Base-by-base conservation (phyloP, 1,284 basidiomycete genomes). In the Cystobasidium slooffiae region DNA sequence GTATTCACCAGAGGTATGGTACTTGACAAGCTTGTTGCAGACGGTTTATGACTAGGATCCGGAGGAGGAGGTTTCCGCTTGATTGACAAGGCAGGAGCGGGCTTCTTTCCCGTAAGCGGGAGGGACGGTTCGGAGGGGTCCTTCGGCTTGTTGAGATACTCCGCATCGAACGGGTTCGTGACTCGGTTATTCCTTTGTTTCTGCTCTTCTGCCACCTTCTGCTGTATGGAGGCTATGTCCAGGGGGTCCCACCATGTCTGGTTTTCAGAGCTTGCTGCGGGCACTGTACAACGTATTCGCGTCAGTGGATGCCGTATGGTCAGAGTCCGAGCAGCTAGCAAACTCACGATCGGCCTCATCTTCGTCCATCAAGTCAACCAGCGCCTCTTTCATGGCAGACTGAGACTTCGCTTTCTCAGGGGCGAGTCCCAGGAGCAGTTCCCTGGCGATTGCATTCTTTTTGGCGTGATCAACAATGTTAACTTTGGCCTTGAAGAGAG, bases 241-340 rank as follows among this genome's bases (percentile, higher is more conserved):
- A 69, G 62, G 12, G 62, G 41, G 14, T 70, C 24, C 75, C 75
- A 75, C 75, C 75, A 75, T 5, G 72, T 16, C 4, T 51, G 43
- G 4, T 51, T 22, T 9, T 72, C 75, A 6, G 31, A 44, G 52
- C 75, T 75, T 10, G 75, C 69, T 14, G 10, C 63, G 5, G 68
- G 63, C 44, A 59, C 74, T 75, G 24, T 47, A n/a, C 12, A 44
- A 49, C 18, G 44, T 37, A 51, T 31, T 1, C 20, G 24, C 20
- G 43, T 18, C 41, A 51, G 49, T 49, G 8, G 41, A 31, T 49
- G 43, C 39, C 1, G 41, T 20, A 16, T 53, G 18, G 43, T 16
- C 3, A 51, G 14, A 22, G 12, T 37, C 2, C 49, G 37, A 14
- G 70, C 31, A 51, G 8, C 37, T 16, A 16, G 31, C 44, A 24